phyloP scores from a whole-genome alignment of 2,329 filamentous ascomycete species.

The Talaromyces atroroseus region DNA sequence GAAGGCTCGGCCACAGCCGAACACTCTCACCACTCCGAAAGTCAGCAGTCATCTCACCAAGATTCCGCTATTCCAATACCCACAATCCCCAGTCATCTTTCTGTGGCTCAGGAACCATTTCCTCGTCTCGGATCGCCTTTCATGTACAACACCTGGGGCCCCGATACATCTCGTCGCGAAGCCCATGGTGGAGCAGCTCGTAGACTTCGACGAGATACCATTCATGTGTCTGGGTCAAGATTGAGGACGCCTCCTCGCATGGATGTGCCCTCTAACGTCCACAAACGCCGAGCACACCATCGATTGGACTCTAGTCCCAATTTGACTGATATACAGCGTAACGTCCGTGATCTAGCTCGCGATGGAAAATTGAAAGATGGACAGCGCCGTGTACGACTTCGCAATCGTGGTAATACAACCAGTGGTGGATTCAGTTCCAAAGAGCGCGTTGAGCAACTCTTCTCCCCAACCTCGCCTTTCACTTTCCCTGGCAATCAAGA shows the following conservation, averaged over 20 bases:
- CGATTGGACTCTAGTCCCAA: conserved; percentile 47
- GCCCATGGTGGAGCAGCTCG: conserved; percentile 24
- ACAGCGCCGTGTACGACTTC: conserved; percentile 53
- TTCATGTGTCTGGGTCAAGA: conserved; percentile 40
- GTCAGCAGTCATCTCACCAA: conserved; percentile 12
- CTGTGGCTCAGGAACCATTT: conserved; percentile 21
- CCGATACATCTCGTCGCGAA: conserved; percentile 30
- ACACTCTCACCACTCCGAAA: conserved; percentile 1
- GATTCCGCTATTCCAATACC: neutral
- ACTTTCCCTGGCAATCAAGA: conserved; percentile 25
- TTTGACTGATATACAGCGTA: conserved; percentile 28
- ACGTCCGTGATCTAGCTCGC: conserved; percentile 32
- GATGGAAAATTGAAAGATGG: conserved; percentile 40
- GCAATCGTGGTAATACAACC: conserved; percentile 58
- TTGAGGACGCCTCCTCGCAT: conserved; percentile 51
- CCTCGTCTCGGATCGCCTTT: conserved; percentile 47
- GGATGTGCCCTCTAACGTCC: conserved; percentile 48
- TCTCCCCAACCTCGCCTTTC: conserved; percentile 31
- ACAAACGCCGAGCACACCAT: conserved; percentile 55
- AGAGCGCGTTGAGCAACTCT: conserved; percentile 49
- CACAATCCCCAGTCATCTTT: neutral
- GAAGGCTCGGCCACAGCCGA: conserved; percentile 18
- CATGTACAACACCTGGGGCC: conserved; percentile 46
- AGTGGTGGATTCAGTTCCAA: conserved; percentile 49
- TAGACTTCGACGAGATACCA: conserved; percentile 36